phyloP scores from a whole-genome alignment of 306 rosid genomes.

The Fragaria vesca region DNA sequence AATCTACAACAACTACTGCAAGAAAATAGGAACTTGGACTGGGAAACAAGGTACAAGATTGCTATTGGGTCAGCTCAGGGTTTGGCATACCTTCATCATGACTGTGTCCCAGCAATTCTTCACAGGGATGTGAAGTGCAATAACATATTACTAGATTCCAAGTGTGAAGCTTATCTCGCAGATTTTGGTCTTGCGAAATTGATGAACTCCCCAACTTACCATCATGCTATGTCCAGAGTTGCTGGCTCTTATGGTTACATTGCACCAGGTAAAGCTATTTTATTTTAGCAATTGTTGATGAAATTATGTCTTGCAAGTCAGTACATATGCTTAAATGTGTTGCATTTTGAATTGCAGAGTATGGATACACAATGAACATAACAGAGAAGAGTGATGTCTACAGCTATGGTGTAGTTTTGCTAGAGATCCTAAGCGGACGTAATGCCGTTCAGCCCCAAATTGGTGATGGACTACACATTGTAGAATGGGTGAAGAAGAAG shows the following conservation, averaged over 20 bases:
- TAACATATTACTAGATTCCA: slow-evolving; percentile 91
- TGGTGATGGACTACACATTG: slow-evolving; percentile 90
- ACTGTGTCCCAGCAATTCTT: slow-evolving; percentile 88
- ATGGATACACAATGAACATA: slow-evolving; percentile 97
- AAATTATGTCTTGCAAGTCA: background rate
- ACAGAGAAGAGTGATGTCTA: slow-evolving; percentile 98
- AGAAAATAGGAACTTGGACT: slow-evolving; percentile 76
- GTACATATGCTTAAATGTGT: slow-evolving; percentile 20
- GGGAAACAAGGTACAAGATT: slow-evolving; percentile 96
- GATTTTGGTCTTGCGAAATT: slow-evolving; percentile 95
- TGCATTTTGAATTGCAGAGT: slow-evolving; percentile 51
- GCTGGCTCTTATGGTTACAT: slow-evolving; percentile 98
- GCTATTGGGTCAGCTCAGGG: slow-evolving; percentile 97
- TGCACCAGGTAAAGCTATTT: slow-evolving; percentile 74
- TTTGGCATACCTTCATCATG: slow-evolving; percentile 92
- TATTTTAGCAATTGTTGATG: background rate
- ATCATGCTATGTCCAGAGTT: slow-evolving; percentile 92
- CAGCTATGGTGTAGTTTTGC: slow-evolving; percentile 90
- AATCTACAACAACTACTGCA: slow-evolving; percentile 81
- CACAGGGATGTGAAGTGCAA: slow-evolving; percentile 98
- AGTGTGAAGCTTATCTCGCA: slow-evolving; percentile 82
- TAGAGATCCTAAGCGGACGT: slow-evolving; percentile 87
- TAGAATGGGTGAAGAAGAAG: slow-evolving; percentile 98
- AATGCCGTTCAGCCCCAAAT: slow-evolving; percentile 72
- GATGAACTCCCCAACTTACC: slow-evolving; percentile 79